Base-by-base conservation (phyloP, 1,284 basidiomycete species). In the Coniferiporia sulphurascens region DNA sequence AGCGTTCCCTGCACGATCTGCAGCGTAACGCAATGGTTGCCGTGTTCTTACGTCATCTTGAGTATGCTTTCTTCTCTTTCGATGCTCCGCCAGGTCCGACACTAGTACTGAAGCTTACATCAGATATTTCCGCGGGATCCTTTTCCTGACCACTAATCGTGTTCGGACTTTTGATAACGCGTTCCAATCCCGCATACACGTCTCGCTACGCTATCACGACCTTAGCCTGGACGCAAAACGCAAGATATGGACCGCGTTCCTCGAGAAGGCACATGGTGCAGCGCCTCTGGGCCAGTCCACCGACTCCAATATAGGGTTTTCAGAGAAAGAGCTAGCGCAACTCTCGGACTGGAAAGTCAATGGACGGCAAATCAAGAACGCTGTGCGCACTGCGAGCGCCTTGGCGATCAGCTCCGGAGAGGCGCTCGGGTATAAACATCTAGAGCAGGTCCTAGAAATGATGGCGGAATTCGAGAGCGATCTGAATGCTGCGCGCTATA, bases 121-220 rank as follows among this genome's bases (percentile, higher is more conserved):
- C 15, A 55, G 53, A 46, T 55, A 56, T 27, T 51, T 71, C 70
- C 78, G 79, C 45, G 83, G 83, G 3, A 82, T 85, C 66, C 77
- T 87, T 54, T 85, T 87, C 76, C 74, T 87, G 48, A 86, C 85
- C 21, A 86, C 84, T n/a, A 86, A 86, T 67, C 78, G 84, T 36
- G 78, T 86, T 52, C 78, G 79, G 61, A 75, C 79, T 1, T 86
- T 86, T 68, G 85, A 86, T 67, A 80, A 82, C 64, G 85, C 84
- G 12, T 87, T 86, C 78, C 76, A 84, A 52, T 85, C 83, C 15
- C 82, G 83, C 58, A 84, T 85, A 64, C 82, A 85, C 66, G 80
- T 86, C 60, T 82, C 83, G 0, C 74, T 85, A 1, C 81, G 83
- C 71, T 85, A 83, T 74, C 71, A 71, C 53, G 77, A 83, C 56